Evolutionary conservation across 1,284 basidiomycete genomes (phyloP), one percentile per base, ranked within the genome.

Genomic region (Heliocybe sulcata): DNA sequence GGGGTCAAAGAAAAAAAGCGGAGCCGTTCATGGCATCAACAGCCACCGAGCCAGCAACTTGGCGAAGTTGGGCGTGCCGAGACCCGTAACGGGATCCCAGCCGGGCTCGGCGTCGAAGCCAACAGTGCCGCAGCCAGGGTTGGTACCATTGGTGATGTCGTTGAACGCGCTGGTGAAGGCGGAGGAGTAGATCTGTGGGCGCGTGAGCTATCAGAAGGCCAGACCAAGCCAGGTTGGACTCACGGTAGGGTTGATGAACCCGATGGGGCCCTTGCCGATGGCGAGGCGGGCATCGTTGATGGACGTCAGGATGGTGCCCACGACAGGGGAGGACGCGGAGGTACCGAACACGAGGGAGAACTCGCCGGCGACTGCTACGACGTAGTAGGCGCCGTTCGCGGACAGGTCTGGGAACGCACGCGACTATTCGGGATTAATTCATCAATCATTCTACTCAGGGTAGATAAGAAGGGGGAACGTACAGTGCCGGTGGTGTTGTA

Each of bases 31-130:
- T 26, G 8, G 20, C 11, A 49, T 4, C 14, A 49, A 26, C 47
- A 49, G 25, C 47, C 47, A 49, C 8, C 47, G 3, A 4, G 47
- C 47, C 9, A 49, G 23, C 47, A 49, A 25, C 57, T 55, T 47
- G 54, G 54, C 62, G 65, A 84, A 85, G 62, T 85, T 73, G 16
- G 82, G 82, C 10, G 82, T 83, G 2, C 83, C 83, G 25, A 83
- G 67, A 3, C 83, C 82, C 53, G 81, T 84, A 51, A 82, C 76
- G 27, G 59, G 59, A 50, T 60, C 59, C 59, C 59, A 60, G 22
- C 59, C 58, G 16, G 52, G 22, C 27, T 14, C 35, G 12, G 59
- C 27, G 22, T n/a, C n/a, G 47, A 26, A 49, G 12, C 47, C 47
- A 4, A 10, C 60, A 64, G 58, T 61, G 65, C 71, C 69, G 55